Percentiles rank a stretch among this genome's conserved stretches.
Conservation (phyloP, 169 alveolate genomes). For the Amoebophrya sp. region DNA sequence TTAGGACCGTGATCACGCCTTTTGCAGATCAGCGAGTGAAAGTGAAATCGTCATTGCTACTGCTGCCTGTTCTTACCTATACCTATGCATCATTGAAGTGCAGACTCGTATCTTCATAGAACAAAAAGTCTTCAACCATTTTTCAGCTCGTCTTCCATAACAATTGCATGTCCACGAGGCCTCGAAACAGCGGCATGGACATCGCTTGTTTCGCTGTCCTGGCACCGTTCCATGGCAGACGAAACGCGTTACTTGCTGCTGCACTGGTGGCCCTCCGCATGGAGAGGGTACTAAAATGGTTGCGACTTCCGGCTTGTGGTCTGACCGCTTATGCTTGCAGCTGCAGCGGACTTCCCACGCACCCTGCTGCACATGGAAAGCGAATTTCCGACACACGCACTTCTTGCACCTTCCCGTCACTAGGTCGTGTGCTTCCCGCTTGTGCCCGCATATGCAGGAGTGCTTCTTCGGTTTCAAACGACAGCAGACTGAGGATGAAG, state of each 20-base stretch:
- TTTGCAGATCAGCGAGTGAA: no score
- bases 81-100: no score
- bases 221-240: background rate
- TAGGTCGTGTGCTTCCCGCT: background rate
- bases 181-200: background rate
- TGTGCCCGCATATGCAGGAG: constrained; percentile 8
- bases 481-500: background rate
- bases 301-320: background rate
- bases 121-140: no score
- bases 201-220: background rate
- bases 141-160: no score
- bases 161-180: background rate
- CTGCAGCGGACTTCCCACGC: constrained; percentile 14
- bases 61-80: no score
- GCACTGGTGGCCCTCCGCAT: background rate
- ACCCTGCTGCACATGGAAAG: background rate
- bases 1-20: no score
- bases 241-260: background rate
- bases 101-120: no score
- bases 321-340: background rate
- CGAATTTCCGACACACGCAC: background rate
- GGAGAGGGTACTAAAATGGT: no score
- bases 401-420: background rate
- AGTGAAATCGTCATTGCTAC: no score
- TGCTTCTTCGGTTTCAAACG: background rate